Percentiles rank a stretch among this genome's conserved stretches.
Evolutionary conservation across 177 flowering plant genomes (phyloP).

Genomic region (Vitis hybrid): DNA sequence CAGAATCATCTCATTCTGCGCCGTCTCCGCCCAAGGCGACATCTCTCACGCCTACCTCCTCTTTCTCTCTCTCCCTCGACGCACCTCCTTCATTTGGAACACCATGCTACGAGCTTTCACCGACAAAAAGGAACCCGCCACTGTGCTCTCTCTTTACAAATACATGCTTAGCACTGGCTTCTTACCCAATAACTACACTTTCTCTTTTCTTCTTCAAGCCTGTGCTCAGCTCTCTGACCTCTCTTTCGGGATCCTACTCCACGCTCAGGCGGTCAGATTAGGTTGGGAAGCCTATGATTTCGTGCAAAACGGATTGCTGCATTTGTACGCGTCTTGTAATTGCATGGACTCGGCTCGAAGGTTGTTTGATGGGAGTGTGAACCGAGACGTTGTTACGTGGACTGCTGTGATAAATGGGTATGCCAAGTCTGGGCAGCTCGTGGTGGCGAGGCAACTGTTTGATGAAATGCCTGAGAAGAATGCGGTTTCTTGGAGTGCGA

Average conservation of each 20-base stretch:
- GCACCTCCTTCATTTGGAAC: constrained; percentile 60
- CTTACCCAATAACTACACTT: constrained; percentile 64
- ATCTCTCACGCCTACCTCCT: constrained; percentile 37
- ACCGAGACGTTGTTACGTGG: constrained; percentile 59
- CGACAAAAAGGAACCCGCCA: constrained; percentile 29
- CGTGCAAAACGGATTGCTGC: constrained; percentile 59
- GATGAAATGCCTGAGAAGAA: constrained; percentile 66
- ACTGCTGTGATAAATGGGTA: constrained; percentile 65
- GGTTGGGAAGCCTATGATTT: constrained; percentile 70
- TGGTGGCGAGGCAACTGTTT: constrained; percentile 44
- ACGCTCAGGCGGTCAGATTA: constrained; percentile 41
- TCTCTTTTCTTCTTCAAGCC: constrained; percentile 57
- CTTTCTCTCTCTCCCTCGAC: constrained; percentile 33
- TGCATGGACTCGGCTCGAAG: constrained; percentile 39
- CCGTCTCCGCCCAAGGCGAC: constrained; percentile 28
- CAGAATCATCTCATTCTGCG: constrained; percentile 45
- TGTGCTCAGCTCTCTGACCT: constrained; percentile 34
- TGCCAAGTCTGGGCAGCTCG: constrained; percentile 36
- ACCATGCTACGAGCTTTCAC: constrained; percentile 46
- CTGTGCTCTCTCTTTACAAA: constrained; percentile 34
- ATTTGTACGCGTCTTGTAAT: constrained; percentile 47
- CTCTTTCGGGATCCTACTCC: constrained; percentile 27
- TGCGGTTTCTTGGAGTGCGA: constrained; percentile 59
- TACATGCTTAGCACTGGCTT: constrained; percentile 34
- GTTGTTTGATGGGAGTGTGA: constrained; percentile 46